Base-by-base conservation (phyloP, 805 yeast genomes). In the Lachancea nothofagi region DNA sequence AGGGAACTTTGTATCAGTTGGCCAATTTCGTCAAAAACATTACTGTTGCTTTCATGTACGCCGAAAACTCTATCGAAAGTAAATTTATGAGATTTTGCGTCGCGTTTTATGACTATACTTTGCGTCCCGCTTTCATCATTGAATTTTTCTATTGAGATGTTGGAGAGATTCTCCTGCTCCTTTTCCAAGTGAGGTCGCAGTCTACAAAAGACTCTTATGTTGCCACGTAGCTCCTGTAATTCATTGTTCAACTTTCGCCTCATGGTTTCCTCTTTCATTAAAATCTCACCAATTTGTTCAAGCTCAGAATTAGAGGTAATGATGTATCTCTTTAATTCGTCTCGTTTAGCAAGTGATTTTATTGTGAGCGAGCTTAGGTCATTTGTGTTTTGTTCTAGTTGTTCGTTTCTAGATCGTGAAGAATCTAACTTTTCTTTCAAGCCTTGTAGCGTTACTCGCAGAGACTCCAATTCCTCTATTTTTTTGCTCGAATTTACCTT, bases 151-250 rank as follows among this genome's bases (percentile, higher is more conserved):
- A 66, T 63, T 36, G 50, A 47, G 1, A 72, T 53, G 12, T 59
- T 58, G 4, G 62, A 52, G 2, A 50, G 42, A 9, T 53, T 57
- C 10, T 55, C 51, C 5, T 33, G 38, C 23, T 50, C 49, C 8
- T 33, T 37, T 4, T 44, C 9, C 36, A 60, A 45, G 5, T 68
- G 64, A 0, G 96, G 96, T 40, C 94, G 70, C 4, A 90, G 70
- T 27, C 98, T 70, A 56, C 97, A 90, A 51, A 81, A 86, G 0
- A 90, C 97, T 33, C 97, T 65, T 24, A 93, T 88, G 52, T 87
- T 93, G 1, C 98, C 97, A 59, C 88, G 84, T 27, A 90, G 59
- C 44, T 86, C 95, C 59, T 88, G 96, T 5, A 90, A 65, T 45
- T 69, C 70, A 54, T 85, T 80, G 53, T 87, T 96, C 1, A 84